Conservation (phyloP, 78 protist species). For the Dictyostelium purpureum region DNA sequence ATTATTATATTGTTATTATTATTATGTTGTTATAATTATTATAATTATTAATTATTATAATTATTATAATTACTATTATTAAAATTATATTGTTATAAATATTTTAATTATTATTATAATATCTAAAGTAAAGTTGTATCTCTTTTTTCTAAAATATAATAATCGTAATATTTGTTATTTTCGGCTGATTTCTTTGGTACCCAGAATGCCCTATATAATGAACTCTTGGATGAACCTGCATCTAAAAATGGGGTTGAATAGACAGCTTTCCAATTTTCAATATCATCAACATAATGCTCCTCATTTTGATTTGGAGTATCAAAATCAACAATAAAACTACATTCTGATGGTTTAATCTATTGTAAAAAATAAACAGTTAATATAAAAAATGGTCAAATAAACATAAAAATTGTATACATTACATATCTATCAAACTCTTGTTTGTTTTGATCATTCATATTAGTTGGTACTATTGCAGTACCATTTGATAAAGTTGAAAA, state of each 20-base stretch:
- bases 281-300: conserved; percentile 1
- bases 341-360: not conserved
- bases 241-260: conserved; percentile 36
- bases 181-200: not conserved
- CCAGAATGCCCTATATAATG: not conserved
- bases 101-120: no score
- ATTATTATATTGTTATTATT: no score
- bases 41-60: no score
- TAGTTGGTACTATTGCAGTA: conserved; percentile 26
- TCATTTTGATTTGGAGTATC: conserved; percentile 38
- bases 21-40: no score
- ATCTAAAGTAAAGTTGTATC: no score
- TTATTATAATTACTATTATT: no score
- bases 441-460: conserved; percentile 64
- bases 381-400: not conserved
- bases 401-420: no score
- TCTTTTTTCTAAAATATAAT: conserved; percentile 23
- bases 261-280: not conserved
- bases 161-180: not conserved
- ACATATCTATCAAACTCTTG: conserved; percentile 65
- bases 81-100: no score
- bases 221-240: not conserved
- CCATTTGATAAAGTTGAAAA: conserved; percentile 17
- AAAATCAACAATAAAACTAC: conserved; percentile 60
- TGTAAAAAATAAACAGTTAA: not conserved